These are phyloP conservation scores for Gossypium ekmanianum DNA, from an alignment of 345 rosid genomes.

Conservation along the genomic window DNA sequence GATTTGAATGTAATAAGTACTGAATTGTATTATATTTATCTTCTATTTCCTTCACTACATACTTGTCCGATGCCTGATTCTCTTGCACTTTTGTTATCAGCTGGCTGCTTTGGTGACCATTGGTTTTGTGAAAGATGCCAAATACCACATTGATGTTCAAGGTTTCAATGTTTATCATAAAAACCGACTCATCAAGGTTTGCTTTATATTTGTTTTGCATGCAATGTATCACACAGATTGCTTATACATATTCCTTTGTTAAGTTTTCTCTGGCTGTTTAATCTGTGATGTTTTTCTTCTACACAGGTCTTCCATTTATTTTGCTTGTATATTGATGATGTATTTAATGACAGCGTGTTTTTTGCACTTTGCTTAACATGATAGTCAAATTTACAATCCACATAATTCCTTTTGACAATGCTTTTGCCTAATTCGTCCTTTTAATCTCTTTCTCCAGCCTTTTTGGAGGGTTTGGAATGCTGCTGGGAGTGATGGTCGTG, in stretches of 20 bases:
- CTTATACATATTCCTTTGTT: neutral
- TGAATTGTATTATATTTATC: neutral
- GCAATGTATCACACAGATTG: neutral
- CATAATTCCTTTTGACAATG: neutral
- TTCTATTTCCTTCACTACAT: neutral
- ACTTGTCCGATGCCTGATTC: constrained; percentile 22
- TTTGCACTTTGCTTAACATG: neutral
- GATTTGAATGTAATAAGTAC: constrained; percentile 43
- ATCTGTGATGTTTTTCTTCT: neutral
- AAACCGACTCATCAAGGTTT: constrained; percentile 91
- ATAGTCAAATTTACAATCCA: neutral
- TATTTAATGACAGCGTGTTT: neutral
- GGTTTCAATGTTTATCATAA: constrained; percentile 96
- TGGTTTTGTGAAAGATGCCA: constrained; percentile 95
- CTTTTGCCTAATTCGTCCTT: neutral
- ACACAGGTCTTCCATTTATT: neutral
- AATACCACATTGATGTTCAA: constrained; percentile 78
- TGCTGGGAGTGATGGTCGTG: constrained; percentile 90
- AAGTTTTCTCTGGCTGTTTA: neutral
- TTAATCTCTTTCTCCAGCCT: constrained; percentile 46
- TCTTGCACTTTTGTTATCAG: constrained; percentile 37
- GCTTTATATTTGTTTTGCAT: constrained; percentile 12
- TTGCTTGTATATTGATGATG: neutral
- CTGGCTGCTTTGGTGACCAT: constrained; percentile 65
- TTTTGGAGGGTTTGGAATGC: constrained; percentile 99